Base-by-base conservation (phyloP, 2,329 filamentous ascomycete genomes). In the Phialophora chinensis region DNA sequence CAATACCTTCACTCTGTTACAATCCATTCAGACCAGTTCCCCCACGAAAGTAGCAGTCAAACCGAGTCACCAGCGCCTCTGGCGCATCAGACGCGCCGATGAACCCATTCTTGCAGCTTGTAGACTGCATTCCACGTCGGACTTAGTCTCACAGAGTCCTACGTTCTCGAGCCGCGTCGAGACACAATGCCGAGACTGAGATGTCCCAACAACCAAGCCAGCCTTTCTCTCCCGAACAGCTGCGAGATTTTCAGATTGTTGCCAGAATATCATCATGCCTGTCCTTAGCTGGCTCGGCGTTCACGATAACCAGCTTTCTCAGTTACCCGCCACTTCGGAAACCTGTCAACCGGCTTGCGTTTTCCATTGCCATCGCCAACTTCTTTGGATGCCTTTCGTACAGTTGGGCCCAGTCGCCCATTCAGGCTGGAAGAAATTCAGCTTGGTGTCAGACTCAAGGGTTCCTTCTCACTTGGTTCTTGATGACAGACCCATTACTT, bases 321-420 rank as follows among this genome's bases (percentile, higher is more conserved):
- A 47, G 52, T 11, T 66, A 69, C 53, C 60, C 27, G 38, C 67
- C 67, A 29, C 61, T 66, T 1, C 67, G 64, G 38, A 66, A 69
- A 55, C 63, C 67, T 23, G 67, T 69, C 42, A 66, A 69, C 57
- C 67, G 67, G 33, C 64, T 69, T 23, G 64, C 63, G n/a, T 66
- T 69, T 47, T 69, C 63, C 27, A 69, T 69, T 20, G 65, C 67
- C 20, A 31, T 69, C 20, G 58, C 67, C 47, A 69, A 69, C 47
- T 31, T 63, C 31, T 60, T 66, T 56, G 67, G 59, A 23, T 66
- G 63, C 52, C 25, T 64, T 29, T 64, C 67, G 29, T 69, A 66
- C 47, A 63, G 63, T 44, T 69, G 67, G 67, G 67, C 55, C 1
- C 44, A 62, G 38, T 53, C 63, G 29, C 67, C 67, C 4, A 53